Evolutionary conservation across 306 rosid genomes (phyloP).

Genomic region (Rosa rugosa): DNA sequence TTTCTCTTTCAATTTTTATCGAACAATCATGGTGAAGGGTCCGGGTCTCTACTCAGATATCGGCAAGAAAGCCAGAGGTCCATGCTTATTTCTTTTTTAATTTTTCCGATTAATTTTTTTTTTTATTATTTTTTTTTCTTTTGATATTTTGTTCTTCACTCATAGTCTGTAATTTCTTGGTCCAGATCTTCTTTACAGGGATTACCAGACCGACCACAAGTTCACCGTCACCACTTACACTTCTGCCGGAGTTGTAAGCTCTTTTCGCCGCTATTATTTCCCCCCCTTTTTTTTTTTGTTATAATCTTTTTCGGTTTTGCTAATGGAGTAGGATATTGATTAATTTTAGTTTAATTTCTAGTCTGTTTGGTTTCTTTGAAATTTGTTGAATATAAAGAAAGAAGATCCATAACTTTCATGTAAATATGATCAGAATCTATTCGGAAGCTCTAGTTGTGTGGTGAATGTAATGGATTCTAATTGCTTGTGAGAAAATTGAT

Average conservation of each 20-base stretch:
- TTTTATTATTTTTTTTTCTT: background rate
- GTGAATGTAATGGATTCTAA: background rate
- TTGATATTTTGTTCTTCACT: background rate
- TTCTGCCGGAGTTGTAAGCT: constrained; percentile 67
- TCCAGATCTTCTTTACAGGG: constrained; percentile 85
- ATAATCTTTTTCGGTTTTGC: background rate
- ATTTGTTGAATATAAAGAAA: background rate
- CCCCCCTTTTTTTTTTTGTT: background rate
- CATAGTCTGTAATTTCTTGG: background rate
- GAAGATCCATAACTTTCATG: background rate
- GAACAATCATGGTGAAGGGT: constrained; percentile 79
- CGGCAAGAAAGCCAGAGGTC: constrained; percentile 92
- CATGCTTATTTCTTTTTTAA: background rate
- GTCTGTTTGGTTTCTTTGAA: constrained; percentile 22
- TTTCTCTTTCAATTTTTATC: constrained; percentile 20
- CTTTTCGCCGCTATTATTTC: background rate
- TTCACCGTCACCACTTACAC: constrained; percentile 80
- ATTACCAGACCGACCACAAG: constrained; percentile 93
- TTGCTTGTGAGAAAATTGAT: background rate
- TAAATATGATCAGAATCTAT: background rate
- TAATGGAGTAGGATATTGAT: background rate
- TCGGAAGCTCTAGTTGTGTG: background rate
- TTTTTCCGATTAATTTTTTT: background rate
- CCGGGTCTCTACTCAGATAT: constrained; percentile 92
- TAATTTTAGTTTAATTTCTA: no score